Conservation (phyloP, 169 alveolate species). For the Plasmodium reichenowi region DNA sequence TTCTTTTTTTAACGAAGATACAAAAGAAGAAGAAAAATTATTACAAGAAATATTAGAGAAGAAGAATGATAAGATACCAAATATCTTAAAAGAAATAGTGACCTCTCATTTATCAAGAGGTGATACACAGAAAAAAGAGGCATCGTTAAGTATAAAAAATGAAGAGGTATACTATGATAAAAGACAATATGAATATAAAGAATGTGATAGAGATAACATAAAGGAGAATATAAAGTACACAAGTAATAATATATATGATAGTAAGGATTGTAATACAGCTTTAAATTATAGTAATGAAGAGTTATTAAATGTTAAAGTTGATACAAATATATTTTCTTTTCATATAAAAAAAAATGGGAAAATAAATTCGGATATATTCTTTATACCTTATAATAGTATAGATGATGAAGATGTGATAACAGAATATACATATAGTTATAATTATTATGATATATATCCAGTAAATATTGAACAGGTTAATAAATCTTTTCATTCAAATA, state of each 20-base stretch:
- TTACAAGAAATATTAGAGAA: constrained; percentile 22
- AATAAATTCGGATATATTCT: constrained; percentile 52
- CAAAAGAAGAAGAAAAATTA: constrained; percentile 66
- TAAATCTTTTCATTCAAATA: constrained; percentile 44
- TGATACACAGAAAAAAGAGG: constrained; percentile 3
- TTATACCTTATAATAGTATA: constrained; percentile 57
- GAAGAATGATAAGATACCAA: constrained; percentile 23
- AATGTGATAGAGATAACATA: not conserved
- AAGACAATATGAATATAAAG: not conserved
- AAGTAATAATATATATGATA: not conserved
- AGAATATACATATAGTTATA: constrained; percentile 46
- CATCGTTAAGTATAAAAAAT: not conserved
- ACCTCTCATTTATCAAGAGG: constrained; percentile 12
- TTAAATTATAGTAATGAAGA: constrained; percentile 4
- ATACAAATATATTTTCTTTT: constrained; percentile 49
- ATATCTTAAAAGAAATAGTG: constrained; percentile 16
- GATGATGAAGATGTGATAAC: constrained; percentile 46
- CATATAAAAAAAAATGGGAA: constrained; percentile 62
- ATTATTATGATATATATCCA: constrained; percentile 52
- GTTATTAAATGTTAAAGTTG: not conserved
- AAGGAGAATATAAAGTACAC: not conserved
- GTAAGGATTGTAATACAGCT: not conserved
- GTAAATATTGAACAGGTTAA: constrained; percentile 25
- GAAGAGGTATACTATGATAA: not conserved
- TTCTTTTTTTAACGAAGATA: constrained; percentile 71